These are phyloP conservation scores for Salicornia ramosissima DNA, from an alignment of 148 eudicot species.

Conservation along the genomic window DNA sequence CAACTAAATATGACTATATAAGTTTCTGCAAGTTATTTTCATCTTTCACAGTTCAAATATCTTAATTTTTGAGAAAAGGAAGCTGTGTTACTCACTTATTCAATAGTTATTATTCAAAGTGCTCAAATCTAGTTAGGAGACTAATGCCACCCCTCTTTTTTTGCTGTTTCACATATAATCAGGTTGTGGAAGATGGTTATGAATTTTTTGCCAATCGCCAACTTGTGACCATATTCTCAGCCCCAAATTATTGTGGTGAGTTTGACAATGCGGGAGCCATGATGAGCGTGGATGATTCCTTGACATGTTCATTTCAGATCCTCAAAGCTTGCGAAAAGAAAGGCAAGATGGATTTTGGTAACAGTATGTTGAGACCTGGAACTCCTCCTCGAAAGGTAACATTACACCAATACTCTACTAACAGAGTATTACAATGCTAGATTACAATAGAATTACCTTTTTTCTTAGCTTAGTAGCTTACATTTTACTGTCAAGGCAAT, in stretches of 20 bases:
- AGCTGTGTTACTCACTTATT: not conserved
- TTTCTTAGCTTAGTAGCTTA: not conserved
- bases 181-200: conserved; percentile 84
- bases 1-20: too few relatives aligned
- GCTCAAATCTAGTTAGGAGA: not conserved
- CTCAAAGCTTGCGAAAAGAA: conserved; percentile 68
- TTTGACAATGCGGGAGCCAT: conserved; percentile 80
- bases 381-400: conserved; percentile 74
- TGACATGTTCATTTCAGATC: conserved; percentile 77
- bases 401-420: not conserved
- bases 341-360: conserved; percentile 56
- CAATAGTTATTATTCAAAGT: not conserved
- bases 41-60: too few relatives aligned
- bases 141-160: not conserved
- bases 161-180: conserved; percentile 11
- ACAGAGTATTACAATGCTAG: not conserved
- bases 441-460: not conserved
- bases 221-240: conserved; percentile 68
- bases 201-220: conserved; percentile 74
- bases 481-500: not conserved
- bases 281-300: conserved; percentile 77
- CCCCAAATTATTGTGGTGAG: conserved; percentile 81
- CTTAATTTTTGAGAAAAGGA: not conserved
- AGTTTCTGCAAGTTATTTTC: too few relatives aligned
- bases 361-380: conserved; percentile 51